Percentiles rank a stretch among this genome's conserved stretches.
These are phyloP conservation scores for Aspergillus aculeatinus DNA, from an alignment of 2,329 filamentous ascomycete species.

Conservation along the genomic window DNA sequence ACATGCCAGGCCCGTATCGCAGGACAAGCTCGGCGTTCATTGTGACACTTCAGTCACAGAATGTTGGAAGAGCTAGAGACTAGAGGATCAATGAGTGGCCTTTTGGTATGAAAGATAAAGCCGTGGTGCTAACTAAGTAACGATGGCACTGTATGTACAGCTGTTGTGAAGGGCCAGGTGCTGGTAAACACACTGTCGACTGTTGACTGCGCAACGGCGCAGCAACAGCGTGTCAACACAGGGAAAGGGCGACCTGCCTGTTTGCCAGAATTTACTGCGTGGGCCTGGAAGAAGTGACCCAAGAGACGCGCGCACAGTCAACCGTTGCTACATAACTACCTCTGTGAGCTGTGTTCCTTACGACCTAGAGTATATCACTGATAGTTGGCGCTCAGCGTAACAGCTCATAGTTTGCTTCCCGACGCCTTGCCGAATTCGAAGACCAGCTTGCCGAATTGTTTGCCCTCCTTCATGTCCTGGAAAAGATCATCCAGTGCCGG, in stretches of 20 bases:
- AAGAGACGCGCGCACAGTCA: neutral
- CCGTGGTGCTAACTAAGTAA: slow-evolving; percentile 13
- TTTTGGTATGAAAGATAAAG: slow-evolving; percentile 14
- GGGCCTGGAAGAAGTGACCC: neutral
- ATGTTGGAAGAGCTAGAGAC: slow-evolving; percentile 1
- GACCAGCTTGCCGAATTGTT: slow-evolving; percentile 91
- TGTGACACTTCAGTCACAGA: neutral
- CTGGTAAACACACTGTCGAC: neutral
- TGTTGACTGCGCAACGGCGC: neutral
- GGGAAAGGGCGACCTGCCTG: slow-evolving; percentile 1
- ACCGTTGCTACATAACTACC: neutral
- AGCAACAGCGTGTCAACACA: neutral
- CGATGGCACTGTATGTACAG: slow-evolving; percentile 4
- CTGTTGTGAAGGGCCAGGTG: neutral
- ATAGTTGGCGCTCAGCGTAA: neutral
- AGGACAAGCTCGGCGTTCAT: slow-evolving; percentile 20
- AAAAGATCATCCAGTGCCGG: slow-evolving; percentile 80
- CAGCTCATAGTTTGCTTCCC: slow-evolving; percentile 40
- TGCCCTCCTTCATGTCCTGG: slow-evolving; percentile 80
- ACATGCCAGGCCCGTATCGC: slow-evolving; percentile 22
- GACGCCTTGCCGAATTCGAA: slow-evolving; percentile 60
- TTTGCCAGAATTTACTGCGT: neutral
- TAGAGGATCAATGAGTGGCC: slow-evolving; percentile 13
- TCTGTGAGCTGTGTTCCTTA: neutral
- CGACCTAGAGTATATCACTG: neutral